Evolutionary conservation across 192 early-diverging fungal genomes (phyloP), one percentile per base, ranked within the genome.

Genomic region (Mortierella hygrophila): DNA sequence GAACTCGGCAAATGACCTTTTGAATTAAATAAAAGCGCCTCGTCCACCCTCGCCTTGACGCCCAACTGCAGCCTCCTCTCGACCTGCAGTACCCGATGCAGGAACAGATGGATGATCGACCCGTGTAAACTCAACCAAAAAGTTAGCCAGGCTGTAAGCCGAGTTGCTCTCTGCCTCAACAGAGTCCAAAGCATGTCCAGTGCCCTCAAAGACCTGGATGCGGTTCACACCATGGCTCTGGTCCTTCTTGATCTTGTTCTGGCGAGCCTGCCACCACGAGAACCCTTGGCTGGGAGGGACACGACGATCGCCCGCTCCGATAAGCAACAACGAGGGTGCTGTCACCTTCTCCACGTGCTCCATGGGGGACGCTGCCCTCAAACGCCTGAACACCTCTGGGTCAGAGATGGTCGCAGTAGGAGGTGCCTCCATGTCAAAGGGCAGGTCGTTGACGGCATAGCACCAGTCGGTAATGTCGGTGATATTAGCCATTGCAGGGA

Each of bases 381-480:
- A 87, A 41, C 68, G 79, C n/a, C 70, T 79, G 82, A 94, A 96
- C 9, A 88, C 82, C 26, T 91, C 90, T 2, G 92, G 91, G 26
- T 90, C 80, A 7, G 92, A 52, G 72, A 93, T 76, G 18, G 93
- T 85, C n/a, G 95, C 93, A 10, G 82, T 69, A 4, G 89, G 86
- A 63, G 94, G 92, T 32, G 90, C 77, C 11, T 54, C 84, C 84
- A 86, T 86, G 68, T 86, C 79, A 81, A 92, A 95, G 0, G 83
- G 74, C 2, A 95, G 70, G 0, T 91, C 94, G n/a, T 91, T 83
- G 83, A 96, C 95, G 11, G 93, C 92, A 82, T 92, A 94, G 63
- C 91, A 91, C 95, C 95, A 96, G 76, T 96, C 93, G 10, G 89
- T 90, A 76, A 95, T 94, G 74, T 96, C 94, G n/a, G 91, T 90